Conservation (phyloP, 2,329 filamentous ascomycete genomes). For the Aureobasidium sp. region DNA sequence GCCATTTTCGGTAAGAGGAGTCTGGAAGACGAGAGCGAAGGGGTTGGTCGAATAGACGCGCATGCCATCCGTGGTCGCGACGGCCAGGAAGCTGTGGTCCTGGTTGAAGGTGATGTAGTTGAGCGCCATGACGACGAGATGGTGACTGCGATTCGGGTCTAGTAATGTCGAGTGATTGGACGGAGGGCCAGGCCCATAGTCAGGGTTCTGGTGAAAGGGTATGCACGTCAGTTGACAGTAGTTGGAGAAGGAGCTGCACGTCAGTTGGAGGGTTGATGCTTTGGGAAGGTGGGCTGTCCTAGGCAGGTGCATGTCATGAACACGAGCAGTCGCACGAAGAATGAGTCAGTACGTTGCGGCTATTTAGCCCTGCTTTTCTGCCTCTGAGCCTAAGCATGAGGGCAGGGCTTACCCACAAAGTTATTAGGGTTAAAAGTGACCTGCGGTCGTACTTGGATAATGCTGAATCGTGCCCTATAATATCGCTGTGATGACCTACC, state of each 20-base stretch:
- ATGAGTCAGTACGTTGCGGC: neutral
- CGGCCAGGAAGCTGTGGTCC: slow-evolving; percentile 93
- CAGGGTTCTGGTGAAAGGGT: neutral
- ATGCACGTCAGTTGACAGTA: neutral
- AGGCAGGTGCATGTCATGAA: neutral
- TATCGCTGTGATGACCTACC: neutral
- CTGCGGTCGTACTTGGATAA: neutral
- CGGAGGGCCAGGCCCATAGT: neutral
- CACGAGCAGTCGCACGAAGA: neutral
- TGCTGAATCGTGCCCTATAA: neutral
- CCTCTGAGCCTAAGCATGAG: neutral
- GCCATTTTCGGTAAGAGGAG: slow-evolving; percentile 55
- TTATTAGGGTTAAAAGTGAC: neutral
- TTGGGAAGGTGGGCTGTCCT: neutral
- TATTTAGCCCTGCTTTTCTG: neutral
- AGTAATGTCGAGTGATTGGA: neutral
- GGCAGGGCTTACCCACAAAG: neutral
- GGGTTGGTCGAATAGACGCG: slow-evolving; percentile 96
- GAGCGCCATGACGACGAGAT: slow-evolving; percentile 41
- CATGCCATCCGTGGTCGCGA: slow-evolving; percentile 93
- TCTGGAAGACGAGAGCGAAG: slow-evolving; percentile 90
- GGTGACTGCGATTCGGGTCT: neutral
- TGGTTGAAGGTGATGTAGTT: slow-evolving; percentile 99
- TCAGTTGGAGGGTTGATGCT: neutral
- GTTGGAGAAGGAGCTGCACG: neutral